These are phyloP conservation scores for Lumnitzera racemosa DNA, from an alignment of 345 rosid genomes.

Conservation along the genomic window DNA sequence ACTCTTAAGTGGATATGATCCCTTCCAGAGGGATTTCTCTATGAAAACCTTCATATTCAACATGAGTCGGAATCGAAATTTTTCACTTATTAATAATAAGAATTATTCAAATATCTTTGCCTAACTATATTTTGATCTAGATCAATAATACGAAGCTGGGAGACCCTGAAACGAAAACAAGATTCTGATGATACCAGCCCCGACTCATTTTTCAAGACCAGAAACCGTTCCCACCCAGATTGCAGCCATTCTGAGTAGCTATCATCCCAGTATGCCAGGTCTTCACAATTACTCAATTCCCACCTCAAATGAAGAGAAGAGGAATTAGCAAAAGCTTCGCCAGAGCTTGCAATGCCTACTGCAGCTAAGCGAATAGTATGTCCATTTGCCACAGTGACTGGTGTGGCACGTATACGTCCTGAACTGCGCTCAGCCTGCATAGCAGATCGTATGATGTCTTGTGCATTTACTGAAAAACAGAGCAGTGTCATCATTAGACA, in stretches of 20 bases:
- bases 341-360: slow-evolving; percentile 53
- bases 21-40: too few species aligned
- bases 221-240: slow-evolving; percentile 77
- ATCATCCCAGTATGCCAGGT: slow-evolving; percentile 68
- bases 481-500: slow-evolving; percentile 1
- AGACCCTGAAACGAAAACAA: background rate
- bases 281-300: slow-evolving; percentile 68
- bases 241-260: slow-evolving; percentile 32
- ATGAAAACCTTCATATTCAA: too few species aligned
- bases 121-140: background rate
- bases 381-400: slow-evolving; percentile 85
- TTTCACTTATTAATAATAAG: too few species aligned
- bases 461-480: slow-evolving; percentile 52
- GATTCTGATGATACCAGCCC: slow-evolving; percentile 52
- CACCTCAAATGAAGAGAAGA: slow-evolving; percentile 77
- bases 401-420: slow-evolving; percentile 45
- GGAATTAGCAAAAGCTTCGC: slow-evolving; percentile 85
- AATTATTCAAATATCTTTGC: too few species aligned
- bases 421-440: slow-evolving; percentile 48
- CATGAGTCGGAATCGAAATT: too few species aligned
- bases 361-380: slow-evolving; percentile 75
- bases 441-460: slow-evolving; percentile 46
- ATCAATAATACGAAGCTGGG: background rate
- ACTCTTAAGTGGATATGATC: background rate
- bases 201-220: slow-evolving; percentile 68